Evolutionary conservation across 306 rosid species (phyloP), one percentile per base, ranked within the genome.

Genomic region (Abrus pulchellus): DNA sequence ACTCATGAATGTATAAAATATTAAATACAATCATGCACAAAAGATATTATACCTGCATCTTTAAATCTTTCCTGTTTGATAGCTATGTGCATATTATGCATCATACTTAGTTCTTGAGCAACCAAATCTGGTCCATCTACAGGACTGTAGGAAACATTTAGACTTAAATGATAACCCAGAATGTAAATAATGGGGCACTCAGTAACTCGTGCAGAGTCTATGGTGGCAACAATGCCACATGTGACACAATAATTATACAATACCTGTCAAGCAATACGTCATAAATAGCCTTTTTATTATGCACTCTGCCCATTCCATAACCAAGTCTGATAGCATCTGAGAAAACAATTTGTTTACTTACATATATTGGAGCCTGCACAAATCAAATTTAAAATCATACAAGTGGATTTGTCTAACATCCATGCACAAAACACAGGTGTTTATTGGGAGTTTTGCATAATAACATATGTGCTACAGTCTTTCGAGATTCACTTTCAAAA

Each of bases 201-300:
- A 7, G 65, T n/a, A 40, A 68, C 74, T 80, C 29, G 40, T 30
- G 54, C 13, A 66, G 14, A 60, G 78, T 34, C 59, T 70, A 82
- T n/a, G 4, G 48, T 1, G 55, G 74, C 40, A 52, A 66, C 81
- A 59, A 40, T 30, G 49, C 32, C 52, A 53, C 52, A 79, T 3
- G 9, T 53, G 74, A 79, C 52, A 28, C 43, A 71, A 75, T 63
- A 81, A 68, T 48, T 62, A 81, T 54, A 74, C 59, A 83, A 45
- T 88, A 96, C 99, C 98, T 93, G 89, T 96, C 98, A 77, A 96
- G 99, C 59, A 85, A 76, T 79, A 93, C 97, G 81, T 96, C 97
- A 77, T 89, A 96, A 66, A 80, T 73, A 59, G 93, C 66, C 80
- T 85, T 96, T 65, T 79, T 76, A 66, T 86, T 74, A 3, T 48